Percentiles rank a stretch among this genome's conserved stretches.
These are phyloP conservation scores for Neurospora tetraspora DNA, from an alignment of 495 filamentous ascomycete species.

Conservation along the genomic window DNA sequence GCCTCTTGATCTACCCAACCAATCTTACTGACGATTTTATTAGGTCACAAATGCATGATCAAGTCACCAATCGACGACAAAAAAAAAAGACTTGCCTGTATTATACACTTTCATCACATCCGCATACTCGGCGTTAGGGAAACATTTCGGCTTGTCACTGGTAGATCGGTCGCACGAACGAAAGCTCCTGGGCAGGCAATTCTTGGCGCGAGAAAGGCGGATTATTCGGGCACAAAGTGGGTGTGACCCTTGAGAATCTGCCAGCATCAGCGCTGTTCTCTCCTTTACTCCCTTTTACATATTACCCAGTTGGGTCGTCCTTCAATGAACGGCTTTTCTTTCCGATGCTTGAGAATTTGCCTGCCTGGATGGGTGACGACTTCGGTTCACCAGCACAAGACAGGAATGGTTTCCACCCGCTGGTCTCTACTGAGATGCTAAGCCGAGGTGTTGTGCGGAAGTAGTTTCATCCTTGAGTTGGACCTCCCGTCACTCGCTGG, in stretches of 20 bases:
- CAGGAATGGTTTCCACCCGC: background rate
- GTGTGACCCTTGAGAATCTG: conserved; percentile 18
- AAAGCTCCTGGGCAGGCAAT: conserved; percentile 19
- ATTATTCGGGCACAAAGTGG: conserved; percentile 20
- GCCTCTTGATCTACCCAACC: background rate
- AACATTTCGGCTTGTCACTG: conserved; percentile 30
- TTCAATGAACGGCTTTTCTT: background rate
- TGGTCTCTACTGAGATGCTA: background rate
- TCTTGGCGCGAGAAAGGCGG: conserved; percentile 28
- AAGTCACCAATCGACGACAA: conserved; percentile 31
- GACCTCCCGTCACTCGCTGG: background rate
- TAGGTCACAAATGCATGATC: conserved; percentile 50
- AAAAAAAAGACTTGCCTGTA: conserved; percentile 34
- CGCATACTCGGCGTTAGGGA: conserved; percentile 45
- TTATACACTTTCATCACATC: conserved; percentile 31
- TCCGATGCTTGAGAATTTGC: background rate
- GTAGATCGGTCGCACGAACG: conserved; percentile 31
- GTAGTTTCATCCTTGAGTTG: background rate
- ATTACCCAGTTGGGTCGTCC: background rate
- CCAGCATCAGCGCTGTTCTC: conserved; percentile 32
- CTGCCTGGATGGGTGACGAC: background rate
- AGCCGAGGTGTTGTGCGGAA: background rate
- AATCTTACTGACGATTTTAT: conserved; percentile 15
- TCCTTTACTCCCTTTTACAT: conserved; percentile 26
- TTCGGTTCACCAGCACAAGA: background rate